Percentiles rank a stretch among this genome's conserved stretches.
Evolutionary conservation across 345 rosid genomes (phyloP).

Genomic region (Geranium rotundifolium): DNA sequence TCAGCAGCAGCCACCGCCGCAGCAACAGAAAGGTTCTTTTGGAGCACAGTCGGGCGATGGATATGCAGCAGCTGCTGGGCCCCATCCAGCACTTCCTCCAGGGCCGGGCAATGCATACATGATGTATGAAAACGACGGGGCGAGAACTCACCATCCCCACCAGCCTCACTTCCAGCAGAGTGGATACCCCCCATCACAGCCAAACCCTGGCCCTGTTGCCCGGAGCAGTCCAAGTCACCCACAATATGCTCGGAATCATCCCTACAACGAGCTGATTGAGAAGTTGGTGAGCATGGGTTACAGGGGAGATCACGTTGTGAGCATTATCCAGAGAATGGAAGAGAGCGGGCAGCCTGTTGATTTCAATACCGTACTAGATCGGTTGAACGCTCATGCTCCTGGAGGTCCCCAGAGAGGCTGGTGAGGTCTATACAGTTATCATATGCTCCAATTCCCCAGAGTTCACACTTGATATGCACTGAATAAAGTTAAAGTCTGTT

Average conservation of each 20-base stretch:
- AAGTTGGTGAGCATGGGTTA: conserved; percentile 86
- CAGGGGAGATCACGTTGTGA: conserved; percentile 62
- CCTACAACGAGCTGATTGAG: conserved; percentile 68
- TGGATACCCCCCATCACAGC: conserved; percentile 44
- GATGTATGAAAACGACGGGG: conserved; percentile 63
- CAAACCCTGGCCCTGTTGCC: conserved; percentile 30
- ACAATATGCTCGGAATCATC: conserved; percentile 49
- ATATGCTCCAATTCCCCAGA: background rate
- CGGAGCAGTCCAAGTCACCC: conserved; percentile 31
- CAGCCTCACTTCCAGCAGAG: conserved; percentile 62
- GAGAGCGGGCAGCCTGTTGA: conserved; percentile 87
- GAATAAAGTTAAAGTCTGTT: conserved; percentile 18
- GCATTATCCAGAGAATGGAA: conserved; percentile 88
- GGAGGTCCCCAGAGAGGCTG: conserved; percentile 70
- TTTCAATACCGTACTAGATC: conserved; percentile 71
- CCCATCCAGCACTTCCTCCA: conserved; percentile 44
- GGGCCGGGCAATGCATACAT: conserved; percentile 49
- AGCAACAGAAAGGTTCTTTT: conserved; percentile 52
- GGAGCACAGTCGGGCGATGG: conserved; percentile 54
- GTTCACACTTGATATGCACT: conserved; percentile 3
- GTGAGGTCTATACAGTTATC: conserved; percentile 25
- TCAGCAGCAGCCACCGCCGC: conserved; percentile 58
- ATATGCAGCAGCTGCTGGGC: conserved; percentile 42
- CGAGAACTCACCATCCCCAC: conserved; percentile 49
- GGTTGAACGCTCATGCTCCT: conserved; percentile 55